These are phyloP conservation scores for Trematosphaeria pertusa DNA, from an alignment of 2,329 filamentous ascomycete genomes.

Conservation along the genomic window DNA sequence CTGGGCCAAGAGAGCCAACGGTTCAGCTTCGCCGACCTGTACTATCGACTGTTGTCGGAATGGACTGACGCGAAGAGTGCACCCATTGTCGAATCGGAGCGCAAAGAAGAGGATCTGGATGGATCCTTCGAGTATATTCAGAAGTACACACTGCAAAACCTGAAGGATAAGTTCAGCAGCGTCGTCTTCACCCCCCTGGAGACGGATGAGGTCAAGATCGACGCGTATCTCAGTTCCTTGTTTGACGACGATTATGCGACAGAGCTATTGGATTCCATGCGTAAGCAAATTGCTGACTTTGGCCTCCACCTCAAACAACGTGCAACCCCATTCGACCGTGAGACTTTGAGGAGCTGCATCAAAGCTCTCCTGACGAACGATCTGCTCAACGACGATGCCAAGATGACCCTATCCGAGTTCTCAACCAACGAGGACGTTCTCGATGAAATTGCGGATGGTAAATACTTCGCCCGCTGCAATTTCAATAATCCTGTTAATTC, in stretches of 20 bases:
- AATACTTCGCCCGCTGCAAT: too few relatives aligned
- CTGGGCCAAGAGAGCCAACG: slow-evolving; percentile 23
- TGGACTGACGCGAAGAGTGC: slow-evolving; percentile 20
- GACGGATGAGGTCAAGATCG: slow-evolving; percentile 24
- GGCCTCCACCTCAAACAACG: slow-evolving; percentile 8
- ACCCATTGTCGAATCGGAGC: slow-evolving; percentile 15
- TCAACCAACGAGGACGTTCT: slow-evolving; percentile 34
- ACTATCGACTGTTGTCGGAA: slow-evolving; percentile 22
- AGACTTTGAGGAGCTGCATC: slow-evolving; percentile 16
- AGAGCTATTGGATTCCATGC: slow-evolving; percentile 7
- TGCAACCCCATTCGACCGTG: slow-evolving; percentile 11
- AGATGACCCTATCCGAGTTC: slow-evolving; percentile 20
- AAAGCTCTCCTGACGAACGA: slow-evolving; percentile 19
- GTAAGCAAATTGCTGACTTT: slow-evolving; percentile 4
- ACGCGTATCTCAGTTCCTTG: slow-evolving; percentile 17
- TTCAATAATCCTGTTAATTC: too few relatives aligned
- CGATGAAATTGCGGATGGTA: slow-evolving; percentile 52
- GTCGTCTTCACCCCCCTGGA: slow-evolving; percentile 25
- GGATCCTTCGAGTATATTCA: slow-evolving; percentile 25
- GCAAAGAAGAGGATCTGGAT: slow-evolving; percentile 15
- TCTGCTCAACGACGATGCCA: slow-evolving; percentile 21
- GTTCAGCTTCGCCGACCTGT: slow-evolving; percentile 21
- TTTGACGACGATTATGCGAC: slow-evolving; percentile 22
- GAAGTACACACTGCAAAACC: slow-evolving; percentile 19
- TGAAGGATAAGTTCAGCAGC: slow-evolving; percentile 22